A percentile compares a stretch with the other conserved stretches of the same genome.
phyloP scores from a whole-genome alignment of 345 rosid species.

The Hypericum androsaemum region DNA sequence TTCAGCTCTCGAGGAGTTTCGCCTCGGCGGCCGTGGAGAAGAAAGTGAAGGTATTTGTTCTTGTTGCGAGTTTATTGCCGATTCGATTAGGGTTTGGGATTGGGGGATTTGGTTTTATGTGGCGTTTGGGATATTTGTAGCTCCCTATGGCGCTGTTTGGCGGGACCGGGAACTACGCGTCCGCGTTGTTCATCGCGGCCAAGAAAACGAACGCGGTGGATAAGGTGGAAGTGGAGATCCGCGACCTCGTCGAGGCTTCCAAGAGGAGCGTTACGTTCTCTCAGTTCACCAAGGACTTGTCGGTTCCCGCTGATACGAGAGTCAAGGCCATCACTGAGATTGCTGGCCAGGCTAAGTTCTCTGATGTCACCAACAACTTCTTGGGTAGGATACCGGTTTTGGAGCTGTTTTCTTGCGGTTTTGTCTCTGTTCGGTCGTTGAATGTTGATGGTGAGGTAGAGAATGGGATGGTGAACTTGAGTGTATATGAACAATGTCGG shows the following conservation, averaged over 20 bases:
- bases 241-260: constrained; percentile 54
- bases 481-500: no score
- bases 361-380: constrained; percentile 62
- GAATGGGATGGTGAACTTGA: no score
- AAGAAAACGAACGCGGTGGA: constrained; percentile 57
- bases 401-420: no score
- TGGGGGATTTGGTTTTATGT: no score
- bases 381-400: constrained; percentile 39
- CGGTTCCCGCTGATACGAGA: constrained; percentile 54
- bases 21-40: constrained; percentile 36
- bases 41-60: constrained; percentile 53
- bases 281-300: constrained; percentile 66
- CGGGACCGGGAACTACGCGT: constrained; percentile 82
- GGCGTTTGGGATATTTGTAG: constrained; percentile 18
- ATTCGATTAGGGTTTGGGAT: no score
- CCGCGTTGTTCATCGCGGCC: constrained; percentile 65
- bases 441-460: no score
- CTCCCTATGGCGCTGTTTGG: constrained; percentile 65
- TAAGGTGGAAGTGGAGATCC: constrained; percentile 64
- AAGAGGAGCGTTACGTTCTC: constrained; percentile 47
- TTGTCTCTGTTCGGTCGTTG: no score
- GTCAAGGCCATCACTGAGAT: constrained; percentile 55
- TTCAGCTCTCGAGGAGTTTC: constrained; percentile 45
- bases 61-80: no score
- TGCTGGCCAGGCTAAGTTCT: constrained; percentile 52